phyloP scores from a whole-genome alignment of 2,329 filamentous ascomycete genomes.

The Xylariaceae sp. region DNA sequence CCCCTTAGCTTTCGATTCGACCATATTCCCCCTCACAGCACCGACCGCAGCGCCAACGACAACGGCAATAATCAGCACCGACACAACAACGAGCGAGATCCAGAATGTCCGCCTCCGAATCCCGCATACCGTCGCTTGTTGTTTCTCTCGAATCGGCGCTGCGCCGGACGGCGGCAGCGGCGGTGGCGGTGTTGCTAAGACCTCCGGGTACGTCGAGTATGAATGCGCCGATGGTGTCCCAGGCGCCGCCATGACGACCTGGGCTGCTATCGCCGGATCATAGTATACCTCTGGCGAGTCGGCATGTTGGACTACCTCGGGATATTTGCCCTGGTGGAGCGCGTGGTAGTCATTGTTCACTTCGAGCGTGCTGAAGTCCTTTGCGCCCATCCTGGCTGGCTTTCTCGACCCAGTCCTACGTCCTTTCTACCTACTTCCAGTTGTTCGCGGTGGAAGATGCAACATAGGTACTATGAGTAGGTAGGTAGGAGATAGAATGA shows the following conservation, averaged over 20 bases:
- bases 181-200: not conserved
- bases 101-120: constrained; percentile 17
- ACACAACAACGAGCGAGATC: constrained; percentile 10
- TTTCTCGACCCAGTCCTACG: too few relatives aligned
- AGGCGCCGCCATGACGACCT: not conserved
- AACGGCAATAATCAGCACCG: constrained; percentile 13
- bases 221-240: not conserved
- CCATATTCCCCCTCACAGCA: not conserved
- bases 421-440: too few relatives aligned
- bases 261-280: constrained; percentile 7
- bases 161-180: not conserved
- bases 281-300: constrained; percentile 12
- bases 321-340: constrained; percentile 10
- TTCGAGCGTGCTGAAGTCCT: constrained; percentile 17
- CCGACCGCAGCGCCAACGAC: constrained; percentile 17
- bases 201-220: constrained; percentile 16
- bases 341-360: constrained; percentile 8
- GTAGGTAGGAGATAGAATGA: too few relatives aligned
- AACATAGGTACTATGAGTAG: too few relatives aligned
- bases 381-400: too few relatives aligned
- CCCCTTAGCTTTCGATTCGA: not conserved
- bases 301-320: constrained; percentile 14
- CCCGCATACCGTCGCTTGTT: constrained; percentile 16
- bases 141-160: not conserved
- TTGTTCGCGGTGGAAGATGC: too few relatives aligned